phyloP scores from a whole-genome alignment of 1,284 basidiomycete genomes.

The Cronartium quercuum region DNA sequence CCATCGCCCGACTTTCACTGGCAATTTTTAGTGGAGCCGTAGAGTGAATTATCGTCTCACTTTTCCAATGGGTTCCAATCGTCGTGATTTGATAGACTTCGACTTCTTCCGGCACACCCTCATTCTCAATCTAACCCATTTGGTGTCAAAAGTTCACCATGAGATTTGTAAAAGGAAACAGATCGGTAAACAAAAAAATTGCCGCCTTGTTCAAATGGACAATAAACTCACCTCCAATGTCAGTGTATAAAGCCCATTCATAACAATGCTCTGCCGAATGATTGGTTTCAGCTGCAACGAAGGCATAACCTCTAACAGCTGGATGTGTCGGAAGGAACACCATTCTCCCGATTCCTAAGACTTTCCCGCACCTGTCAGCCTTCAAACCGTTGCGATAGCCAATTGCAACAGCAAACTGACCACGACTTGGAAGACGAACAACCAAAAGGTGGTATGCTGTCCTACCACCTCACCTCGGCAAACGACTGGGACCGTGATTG shows the following conservation, averaged over 20 bases:
- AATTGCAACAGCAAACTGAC: constrained; percentile 12
- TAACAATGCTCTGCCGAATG: constrained; percentile 55
- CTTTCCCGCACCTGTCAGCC: background rate
- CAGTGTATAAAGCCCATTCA: constrained; percentile 57
- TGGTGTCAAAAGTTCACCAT: background rate
- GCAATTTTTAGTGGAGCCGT: background rate
- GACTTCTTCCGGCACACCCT: constrained; percentile 16
- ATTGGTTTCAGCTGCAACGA: constrained; percentile 56
- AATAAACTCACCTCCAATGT: constrained; percentile 53
- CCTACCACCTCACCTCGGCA: constrained; percentile 36
- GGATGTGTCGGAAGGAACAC: constrained; percentile 57
- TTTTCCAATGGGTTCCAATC: constrained; percentile 23
- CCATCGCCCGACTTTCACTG: background rate
- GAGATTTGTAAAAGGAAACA: background rate
- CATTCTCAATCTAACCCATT: constrained; percentile 15
- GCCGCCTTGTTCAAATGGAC: background rate
- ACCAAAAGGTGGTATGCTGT: constrained; percentile 12
- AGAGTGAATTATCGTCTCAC: background rate
- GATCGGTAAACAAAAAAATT: background rate
- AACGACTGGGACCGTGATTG: background rate
- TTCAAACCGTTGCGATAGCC: background rate
- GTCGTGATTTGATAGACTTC: constrained; percentile 32
- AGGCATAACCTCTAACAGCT: constrained; percentile 58
- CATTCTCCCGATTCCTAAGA: constrained; percentile 53
- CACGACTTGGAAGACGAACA: constrained; percentile 16